phyloP scores from a whole-genome alignment of 352 stramenopile genomes.

The Phytophthora hibernalis region DNA sequence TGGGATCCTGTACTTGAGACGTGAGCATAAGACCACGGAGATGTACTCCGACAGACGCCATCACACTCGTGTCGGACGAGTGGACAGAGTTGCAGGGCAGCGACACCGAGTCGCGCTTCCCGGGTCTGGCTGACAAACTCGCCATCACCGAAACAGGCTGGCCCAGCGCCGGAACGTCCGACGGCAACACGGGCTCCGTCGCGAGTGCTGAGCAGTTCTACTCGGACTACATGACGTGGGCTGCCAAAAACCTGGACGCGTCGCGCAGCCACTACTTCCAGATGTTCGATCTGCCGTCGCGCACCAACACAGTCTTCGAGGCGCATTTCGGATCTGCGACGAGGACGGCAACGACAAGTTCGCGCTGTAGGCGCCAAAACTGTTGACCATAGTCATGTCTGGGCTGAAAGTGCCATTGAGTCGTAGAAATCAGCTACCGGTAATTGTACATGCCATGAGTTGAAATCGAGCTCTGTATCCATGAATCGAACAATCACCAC shows the following conservation, averaged over 20 bases:
- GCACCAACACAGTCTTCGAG: constrained; percentile 52
- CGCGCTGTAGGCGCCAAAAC: constrained; percentile 29
- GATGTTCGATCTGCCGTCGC: constrained; percentile 63
- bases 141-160: constrained; percentile 71
- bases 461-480: background rate
- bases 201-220: constrained; percentile 51
- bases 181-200: constrained; percentile 55
- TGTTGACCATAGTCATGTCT: background rate
- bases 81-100: constrained; percentile 52
- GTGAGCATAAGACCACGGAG: too few species aligned
- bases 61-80: constrained; percentile 49
- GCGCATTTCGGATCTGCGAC: constrained; percentile 58
- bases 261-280: constrained; percentile 65
- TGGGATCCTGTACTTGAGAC: too few species aligned
- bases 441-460: background rate
- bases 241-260: constrained; percentile 35
- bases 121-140: constrained; percentile 55
- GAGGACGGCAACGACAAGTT: constrained; percentile 48
- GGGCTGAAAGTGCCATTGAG: background rate
- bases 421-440: background rate
- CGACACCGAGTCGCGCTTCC: constrained; percentile 46
- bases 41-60: too few species aligned
- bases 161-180: constrained; percentile 48
- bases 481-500: background rate
- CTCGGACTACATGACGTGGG: constrained; percentile 46